Base-by-base conservation (phyloP, 106 monocot species). In the Dendrobium catenatum region DNA sequence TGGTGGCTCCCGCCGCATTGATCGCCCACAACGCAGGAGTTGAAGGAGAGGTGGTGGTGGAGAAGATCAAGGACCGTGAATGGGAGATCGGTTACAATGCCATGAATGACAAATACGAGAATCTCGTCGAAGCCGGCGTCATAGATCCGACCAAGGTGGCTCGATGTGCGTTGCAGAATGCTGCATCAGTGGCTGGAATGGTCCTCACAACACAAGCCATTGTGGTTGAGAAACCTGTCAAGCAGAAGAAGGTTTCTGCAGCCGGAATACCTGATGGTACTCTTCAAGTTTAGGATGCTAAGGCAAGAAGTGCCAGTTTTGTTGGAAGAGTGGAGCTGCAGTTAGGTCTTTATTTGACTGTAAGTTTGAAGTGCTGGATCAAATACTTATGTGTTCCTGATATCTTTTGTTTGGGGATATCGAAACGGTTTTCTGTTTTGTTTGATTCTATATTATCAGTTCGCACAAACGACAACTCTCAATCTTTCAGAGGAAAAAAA, bases 11-110 rank as follows among this genome's bases (percentile, higher is more conserved):
- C 15, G 89, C 92, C 49, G 83, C 93, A 33, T 75, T 96, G 85
- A 94, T 96, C 56, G 96, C 94, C 7, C 82, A 87, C 79, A 96
- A 96, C 68, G 89, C 96, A 6, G 96, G 96, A 70, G 90, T 92
- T 6, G 93, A 97, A 42, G 96, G 96, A 17, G 93, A 91, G 76
- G 94, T 97, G 75, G 92, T 97, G 42, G 90, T 92, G 80, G 96
- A 97, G 84, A 97, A 97, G 86, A 79, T 97, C 18, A 89, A 72
- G 80, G 89, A 86, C 16, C 81, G 89, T 16, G 86, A 88, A 20
- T 90, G 90, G 92, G 89, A 91, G 42, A 55, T 95, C 11, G 95
- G 95, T 7, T 95, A 95, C 84, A 95, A 92, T 55, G 95, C 95
- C 2, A 92, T 92, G 92, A 86, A 79, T 0, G 95, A 92, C 83